Conservation (phyloP, 805 yeast genomes). For the Myxozyma neglecta region DNA sequence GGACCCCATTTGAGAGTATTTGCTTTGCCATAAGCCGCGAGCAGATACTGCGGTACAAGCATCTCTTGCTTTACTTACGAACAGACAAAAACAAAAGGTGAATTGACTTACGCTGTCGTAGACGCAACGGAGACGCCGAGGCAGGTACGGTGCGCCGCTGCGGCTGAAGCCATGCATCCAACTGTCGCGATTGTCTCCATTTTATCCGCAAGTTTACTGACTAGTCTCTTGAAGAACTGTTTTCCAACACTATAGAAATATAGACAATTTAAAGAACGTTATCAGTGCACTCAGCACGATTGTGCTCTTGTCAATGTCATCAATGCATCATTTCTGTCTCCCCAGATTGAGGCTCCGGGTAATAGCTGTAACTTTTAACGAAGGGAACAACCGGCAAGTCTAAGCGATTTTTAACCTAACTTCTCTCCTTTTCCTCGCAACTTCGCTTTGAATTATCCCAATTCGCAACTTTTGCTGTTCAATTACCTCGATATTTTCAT, state of each 20-base stretch:
- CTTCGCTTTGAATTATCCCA: conserved; percentile 7
- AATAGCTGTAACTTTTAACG: no score
- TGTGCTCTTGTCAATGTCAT: no score
- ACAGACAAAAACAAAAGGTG: not conserved
- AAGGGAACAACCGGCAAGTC: not conserved
- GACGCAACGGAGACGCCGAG: not conserved
- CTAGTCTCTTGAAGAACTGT: not conserved
- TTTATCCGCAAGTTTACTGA: not conserved
- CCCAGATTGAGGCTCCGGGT: no score
- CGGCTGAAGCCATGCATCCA: not conserved
- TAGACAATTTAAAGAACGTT: not conserved
- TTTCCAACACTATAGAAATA: not conserved
- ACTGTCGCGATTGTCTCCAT: not conserved
- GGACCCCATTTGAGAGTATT: not conserved
- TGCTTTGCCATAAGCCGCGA: not conserved
- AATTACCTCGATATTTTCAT: conserved; percentile 26
- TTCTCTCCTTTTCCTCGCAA: not conserved
- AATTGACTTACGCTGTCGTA: not conserved
- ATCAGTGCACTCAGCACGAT: no score
- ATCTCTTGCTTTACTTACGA: not conserved
- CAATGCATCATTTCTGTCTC: no score
- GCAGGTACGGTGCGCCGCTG: not conserved
- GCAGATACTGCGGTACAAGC: conserved; percentile 3
- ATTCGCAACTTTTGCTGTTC: conserved; percentile 19
- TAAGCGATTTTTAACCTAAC: not conserved